A percentile compares a stretch with the other conserved stretches of the same genome.
Evolutionary conservation across 1,139 yeast genomes (phyloP).

Genomic region (Hansenula lynferdii): DNA sequence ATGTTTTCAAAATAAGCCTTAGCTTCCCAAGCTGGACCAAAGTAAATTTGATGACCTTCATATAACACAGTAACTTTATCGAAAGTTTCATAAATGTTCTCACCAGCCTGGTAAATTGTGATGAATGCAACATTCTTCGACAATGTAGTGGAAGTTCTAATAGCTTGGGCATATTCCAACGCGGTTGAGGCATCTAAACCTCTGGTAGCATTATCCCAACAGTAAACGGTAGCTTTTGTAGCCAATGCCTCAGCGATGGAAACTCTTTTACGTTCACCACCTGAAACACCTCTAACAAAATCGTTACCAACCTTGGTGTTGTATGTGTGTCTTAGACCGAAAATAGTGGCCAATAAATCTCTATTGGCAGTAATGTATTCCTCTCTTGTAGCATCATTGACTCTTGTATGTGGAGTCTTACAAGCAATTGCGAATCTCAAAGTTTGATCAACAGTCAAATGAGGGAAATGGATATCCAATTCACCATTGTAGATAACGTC

Average conservation of each 20-base stretch:
- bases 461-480: constrained; percentile 50
- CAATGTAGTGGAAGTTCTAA: constrained; percentile 34
- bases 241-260: constrained; percentile 62
- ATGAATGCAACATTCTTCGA: constrained; percentile 36
- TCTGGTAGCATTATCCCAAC: constrained; percentile 64
- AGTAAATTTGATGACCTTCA: constrained; percentile 41
- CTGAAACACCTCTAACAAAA: constrained; percentile 73
- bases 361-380: constrained; percentile 44
- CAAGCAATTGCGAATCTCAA: constrained; percentile 35
- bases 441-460: constrained; percentile 47
- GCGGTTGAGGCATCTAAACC: constrained; percentile 61
- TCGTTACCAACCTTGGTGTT: constrained; percentile 71
- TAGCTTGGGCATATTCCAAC: constrained; percentile 38
- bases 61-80: constrained; percentile 40
- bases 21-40: constrained; percentile 36
- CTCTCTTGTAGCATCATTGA: constrained; percentile 32
- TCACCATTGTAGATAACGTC: constrained; percentile 51
- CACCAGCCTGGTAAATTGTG: constrained; percentile 44
- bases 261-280: constrained; percentile 83
- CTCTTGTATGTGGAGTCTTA: constrained; percentile 35
- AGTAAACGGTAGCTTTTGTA: constrained; percentile 44
- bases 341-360: constrained; percentile 46
- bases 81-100: constrained; percentile 40
- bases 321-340: constrained; percentile 60
- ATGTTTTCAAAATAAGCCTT: constrained; percentile 38